These are phyloP conservation scores for Jaapia argillacea DNA, from an alignment of 768 basidiomycete genomes.

Conservation along the genomic window DNA sequence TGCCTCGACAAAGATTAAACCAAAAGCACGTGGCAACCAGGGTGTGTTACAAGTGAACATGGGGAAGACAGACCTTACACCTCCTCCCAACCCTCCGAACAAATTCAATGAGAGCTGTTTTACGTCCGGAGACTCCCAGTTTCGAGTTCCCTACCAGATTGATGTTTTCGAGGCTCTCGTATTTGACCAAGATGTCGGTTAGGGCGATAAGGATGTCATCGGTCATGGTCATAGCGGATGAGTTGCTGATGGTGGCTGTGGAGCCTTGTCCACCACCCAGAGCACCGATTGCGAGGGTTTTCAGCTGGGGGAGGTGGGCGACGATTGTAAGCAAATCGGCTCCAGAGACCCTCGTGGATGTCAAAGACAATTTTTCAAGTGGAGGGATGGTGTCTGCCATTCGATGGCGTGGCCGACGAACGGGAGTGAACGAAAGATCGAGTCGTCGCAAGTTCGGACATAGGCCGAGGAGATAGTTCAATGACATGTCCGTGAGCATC, in stretches of 20 bases:
- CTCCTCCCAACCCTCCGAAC: constrained; percentile 43
- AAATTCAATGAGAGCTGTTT: constrained; percentile 32
- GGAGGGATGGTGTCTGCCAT: constrained; percentile 2
- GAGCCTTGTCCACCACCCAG: constrained; percentile 40
- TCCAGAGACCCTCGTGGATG: constrained; percentile 37
- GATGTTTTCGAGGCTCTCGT: constrained; percentile 34
- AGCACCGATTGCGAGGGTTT: constrained; percentile 46
- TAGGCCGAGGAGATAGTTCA: constrained; percentile 29
- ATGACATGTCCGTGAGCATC: constrained; percentile 36
- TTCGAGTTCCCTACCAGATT: constrained; percentile 59
- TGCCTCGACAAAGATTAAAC: constrained; percentile 12
- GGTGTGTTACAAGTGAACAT: background rate
- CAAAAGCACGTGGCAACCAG: background rate
- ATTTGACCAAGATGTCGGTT: constrained; percentile 27
- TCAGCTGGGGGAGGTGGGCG: constrained; percentile 28
- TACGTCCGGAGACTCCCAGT: constrained; percentile 30
- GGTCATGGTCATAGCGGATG: constrained; percentile 44
- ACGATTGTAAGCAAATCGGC: constrained; percentile 32
- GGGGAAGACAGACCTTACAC: constrained; percentile 37
- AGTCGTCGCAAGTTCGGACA: constrained; percentile 45
- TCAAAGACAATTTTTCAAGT: constrained; percentile 56
- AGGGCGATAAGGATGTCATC: constrained; percentile 36
- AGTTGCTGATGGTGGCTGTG: constrained; percentile 31
- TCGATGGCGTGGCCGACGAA: constrained; percentile 24
- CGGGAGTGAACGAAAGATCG: constrained; percentile 55